A percentile compares a stretch with the other conserved stretches of the same genome.
phyloP scores from a whole-genome alignment of 805 yeast species.

The Peterozyma xylosa region DNA sequence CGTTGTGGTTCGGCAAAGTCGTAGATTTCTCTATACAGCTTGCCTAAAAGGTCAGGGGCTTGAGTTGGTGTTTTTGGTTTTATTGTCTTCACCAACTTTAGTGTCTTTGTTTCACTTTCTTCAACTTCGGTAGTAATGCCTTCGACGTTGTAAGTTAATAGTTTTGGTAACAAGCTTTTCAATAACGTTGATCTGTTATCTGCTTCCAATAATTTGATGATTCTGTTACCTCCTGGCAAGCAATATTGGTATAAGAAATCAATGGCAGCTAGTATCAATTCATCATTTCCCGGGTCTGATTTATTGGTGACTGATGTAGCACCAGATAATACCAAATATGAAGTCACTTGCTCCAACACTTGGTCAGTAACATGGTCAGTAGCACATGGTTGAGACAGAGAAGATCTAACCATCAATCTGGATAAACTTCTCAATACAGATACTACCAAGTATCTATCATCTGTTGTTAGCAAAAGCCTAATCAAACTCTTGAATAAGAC shows the following conservation, averaged over 20 bases:
- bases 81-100: slow-evolving; percentile 47
- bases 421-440: slow-evolving; percentile 71
- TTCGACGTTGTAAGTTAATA: slow-evolving; percentile 42
- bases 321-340: slow-evolving; percentile 45
- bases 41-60: slow-evolving; percentile 53
- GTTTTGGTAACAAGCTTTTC: slow-evolving; percentile 52
- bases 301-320: slow-evolving; percentile 15
- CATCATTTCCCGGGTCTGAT: slow-evolving; percentile 43
- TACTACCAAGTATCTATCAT: slow-evolving; percentile 65
- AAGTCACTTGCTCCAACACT: slow-evolving; percentile 46
- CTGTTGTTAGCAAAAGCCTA: slow-evolving; percentile 37
- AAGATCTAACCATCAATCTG: slow-evolving; percentile 62
- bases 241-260: slow-evolving; percentile 80
- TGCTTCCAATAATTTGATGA: slow-evolving; percentile 42
- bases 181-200: slow-evolving; percentile 42
- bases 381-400: slow-evolving; percentile 39
- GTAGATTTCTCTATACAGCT: slow-evolving; percentile 52
- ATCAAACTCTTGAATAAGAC: slow-evolving; percentile 53
- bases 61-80: slow-evolving; percentile 54
- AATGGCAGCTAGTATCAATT: slow-evolving; percentile 62
- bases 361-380: slow-evolving; percentile 38
- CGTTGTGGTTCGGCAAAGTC: slow-evolving; percentile 76
- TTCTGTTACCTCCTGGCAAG: slow-evolving; percentile 53
- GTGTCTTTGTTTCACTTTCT: slow-evolving; percentile 7
- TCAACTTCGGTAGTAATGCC: slow-evolving; percentile 23